Base-by-base conservation (phyloP, 257 asterid species). In the Scutellaria minor region DNA sequence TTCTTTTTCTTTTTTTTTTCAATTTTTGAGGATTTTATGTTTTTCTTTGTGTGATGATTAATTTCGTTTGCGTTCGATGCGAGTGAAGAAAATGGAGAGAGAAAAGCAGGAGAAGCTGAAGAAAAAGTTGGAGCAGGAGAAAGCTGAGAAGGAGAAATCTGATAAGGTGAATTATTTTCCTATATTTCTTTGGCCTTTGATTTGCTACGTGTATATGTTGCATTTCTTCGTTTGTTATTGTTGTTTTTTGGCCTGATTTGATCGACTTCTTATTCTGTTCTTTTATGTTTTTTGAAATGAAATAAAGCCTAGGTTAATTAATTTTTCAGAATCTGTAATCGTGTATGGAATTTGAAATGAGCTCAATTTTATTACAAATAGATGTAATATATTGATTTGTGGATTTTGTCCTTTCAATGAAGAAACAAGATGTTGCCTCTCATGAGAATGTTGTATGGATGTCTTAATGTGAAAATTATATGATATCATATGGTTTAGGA, bases 61-160 rank as follows among this genome's bases (percentile, higher is more conserved):
- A 31, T 13, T 24, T 57, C 10, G 64, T n/a, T 57, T 59, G 12
- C 10, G 58, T 76, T 73, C 35, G 51, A 8, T 60, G 50, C 58
- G 75, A 66, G 0, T 70, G 78, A 76, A 91, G 96, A 89, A 85
- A 87, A 88, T 88, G 95, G 96, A 89, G 82, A 86, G 81, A 78
- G 96, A 88, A 80, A 85, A 70, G 81, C 66, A 56, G 82, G 87
- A 85, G 81, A 83, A 72, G 84, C 47, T 3, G 48, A 62, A 41
- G 13, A 62, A 62, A 12, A 87, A 84, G 76, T 82, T 78, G 22
- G 94, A 89, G 78, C 87, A 81, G 79, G 96, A 87, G 82, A 85
- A 86, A 73, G 81, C 85, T 57, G 85, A 82, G 66, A 73, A 74
- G 57, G 92, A 85, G 27, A 86, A 85, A 79, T 53, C 92, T 42